Evolutionary conservation across 164 flowering plant genomes (phyloP).

Genomic region (Santalum album): DNA sequence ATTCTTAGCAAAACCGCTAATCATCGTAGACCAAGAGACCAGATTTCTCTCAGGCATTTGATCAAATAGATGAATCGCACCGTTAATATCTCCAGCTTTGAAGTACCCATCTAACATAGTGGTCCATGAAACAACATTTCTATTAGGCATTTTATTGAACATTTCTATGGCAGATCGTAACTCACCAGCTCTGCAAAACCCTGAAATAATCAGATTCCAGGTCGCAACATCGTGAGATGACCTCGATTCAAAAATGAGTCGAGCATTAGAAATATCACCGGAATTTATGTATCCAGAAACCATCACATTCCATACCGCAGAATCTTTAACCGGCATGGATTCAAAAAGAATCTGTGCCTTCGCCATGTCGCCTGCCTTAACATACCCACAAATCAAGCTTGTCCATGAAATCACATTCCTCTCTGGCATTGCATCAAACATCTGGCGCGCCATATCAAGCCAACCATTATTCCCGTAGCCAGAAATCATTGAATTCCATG

Average conservation of each 20-base stretch:
- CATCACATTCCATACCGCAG: constrained; percentile 30
- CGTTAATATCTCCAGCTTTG: constrained; percentile 19
- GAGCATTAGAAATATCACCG: constrained; percentile 26
- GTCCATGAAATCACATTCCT: constrained; percentile 41
- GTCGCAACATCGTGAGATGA: constrained; percentile 20
- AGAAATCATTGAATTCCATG: constrained; percentile 37
- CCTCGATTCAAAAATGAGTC: constrained; percentile 19
- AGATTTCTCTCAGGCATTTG: constrained; percentile 32
- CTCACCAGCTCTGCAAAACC: constrained; percentile 28
- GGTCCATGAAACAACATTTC: constrained; percentile 27
- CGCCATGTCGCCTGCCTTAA: constrained; percentile 24
- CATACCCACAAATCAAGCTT: constrained; percentile 29
- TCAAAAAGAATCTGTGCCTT: constrained; percentile 24
- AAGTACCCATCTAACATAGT: constrained; percentile 35
- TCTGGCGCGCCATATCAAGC: constrained; percentile 17
- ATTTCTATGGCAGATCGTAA: constrained; percentile 20
- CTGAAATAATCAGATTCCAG: constrained; percentile 35
- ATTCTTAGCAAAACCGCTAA: constrained; percentile 28
- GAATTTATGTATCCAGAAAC: constrained; percentile 26
- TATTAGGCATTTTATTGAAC: constrained; percentile 24
- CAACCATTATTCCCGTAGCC: constrained; percentile 22
- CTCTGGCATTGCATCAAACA: constrained; percentile 29
- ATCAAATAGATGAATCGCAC: constrained; percentile 26
- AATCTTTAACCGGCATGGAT: constrained; percentile 24
- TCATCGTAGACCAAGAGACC: constrained; percentile 38